Percentiles rank a stretch among this genome's conserved stretches.
phyloP scores from a whole-genome alignment of 2,329 filamentous ascomycete species.

The Aspergillus amoenus region DNA sequence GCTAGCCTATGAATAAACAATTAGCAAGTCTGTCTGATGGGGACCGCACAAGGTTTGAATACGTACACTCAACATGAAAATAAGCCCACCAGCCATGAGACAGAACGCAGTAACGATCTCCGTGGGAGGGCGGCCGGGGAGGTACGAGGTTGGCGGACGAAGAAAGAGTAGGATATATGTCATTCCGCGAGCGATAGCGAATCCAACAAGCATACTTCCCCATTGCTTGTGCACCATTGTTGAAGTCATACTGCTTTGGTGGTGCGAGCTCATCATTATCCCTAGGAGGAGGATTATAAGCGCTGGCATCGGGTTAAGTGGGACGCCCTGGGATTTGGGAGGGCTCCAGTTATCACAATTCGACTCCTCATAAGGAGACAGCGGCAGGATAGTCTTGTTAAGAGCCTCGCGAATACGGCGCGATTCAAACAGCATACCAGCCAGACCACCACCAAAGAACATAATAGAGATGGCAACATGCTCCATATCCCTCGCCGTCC shows the following conservation, averaged over 20 bases:
- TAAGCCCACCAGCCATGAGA: constrained; percentile 78
- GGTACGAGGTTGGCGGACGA: constrained; percentile 73
- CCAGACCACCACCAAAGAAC: constrained; percentile 88
- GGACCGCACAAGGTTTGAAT: not conserved
- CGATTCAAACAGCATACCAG: constrained; percentile 84
- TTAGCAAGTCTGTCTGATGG: too few species aligned
- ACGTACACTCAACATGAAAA: constrained; percentile 89
- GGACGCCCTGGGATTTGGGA: constrained; percentile 69
- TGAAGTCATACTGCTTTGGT: constrained; percentile 77
- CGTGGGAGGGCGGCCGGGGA: constrained; percentile 82
- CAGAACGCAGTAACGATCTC: constrained; percentile 88
- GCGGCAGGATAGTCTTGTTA: constrained; percentile 49
- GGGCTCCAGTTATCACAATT: constrained; percentile 36
- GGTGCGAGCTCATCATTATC: constrained; percentile 93
- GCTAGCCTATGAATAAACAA: constrained; percentile 53
- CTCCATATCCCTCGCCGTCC: constrained; percentile 79
- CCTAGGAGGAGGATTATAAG: constrained; percentile 84
- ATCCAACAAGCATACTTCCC: constrained; percentile 80
- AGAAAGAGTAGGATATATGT: constrained; percentile 82
- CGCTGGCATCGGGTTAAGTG: constrained; percentile 84
- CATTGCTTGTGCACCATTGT: constrained; percentile 94
- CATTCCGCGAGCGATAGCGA: constrained; percentile 71
- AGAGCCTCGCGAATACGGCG: constrained; percentile 59
- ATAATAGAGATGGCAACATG: constrained; percentile 90
- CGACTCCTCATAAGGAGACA: constrained; percentile 9